Percentiles rank a stretch among this genome's conserved stretches.
phyloP scores from a whole-genome alignment of 83 land plant species.

The Isoetes engelmannii region DNA sequence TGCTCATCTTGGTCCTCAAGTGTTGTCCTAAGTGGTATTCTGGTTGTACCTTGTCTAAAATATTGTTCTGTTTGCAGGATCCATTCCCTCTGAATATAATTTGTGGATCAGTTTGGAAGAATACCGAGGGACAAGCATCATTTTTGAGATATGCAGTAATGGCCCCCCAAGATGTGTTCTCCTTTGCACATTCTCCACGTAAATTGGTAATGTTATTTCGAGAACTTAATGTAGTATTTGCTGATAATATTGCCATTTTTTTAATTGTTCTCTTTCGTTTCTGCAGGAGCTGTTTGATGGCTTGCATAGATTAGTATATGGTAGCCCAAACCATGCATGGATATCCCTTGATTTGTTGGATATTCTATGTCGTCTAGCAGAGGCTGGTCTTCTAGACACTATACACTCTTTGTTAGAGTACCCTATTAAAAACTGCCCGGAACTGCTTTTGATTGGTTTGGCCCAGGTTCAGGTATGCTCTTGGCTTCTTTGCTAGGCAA shows the following conservation, averaged over 20 bases:
- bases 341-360: constrained; percentile 65
- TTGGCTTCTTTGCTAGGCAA: constrained; percentile 2
- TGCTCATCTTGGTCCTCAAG: neutral
- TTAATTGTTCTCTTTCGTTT: constrained; percentile 1
- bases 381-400: constrained; percentile 57
- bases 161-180: constrained; percentile 63
- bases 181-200: constrained; percentile 64
- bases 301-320: constrained; percentile 21
- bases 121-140: constrained; percentile 82
- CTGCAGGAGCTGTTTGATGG: constrained; percentile 33
- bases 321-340: constrained; percentile 64
- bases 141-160: constrained; percentile 70
- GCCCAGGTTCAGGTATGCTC: constrained; percentile 51
- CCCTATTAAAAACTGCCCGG: constrained; percentile 70
- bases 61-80: constrained; percentile 37
- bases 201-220: constrained; percentile 41
- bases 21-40: neutral
- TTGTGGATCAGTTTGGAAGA: constrained; percentile 75
- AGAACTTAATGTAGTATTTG: neutral
- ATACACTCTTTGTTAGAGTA: constrained; percentile 52
- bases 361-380: constrained; percentile 67
- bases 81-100: constrained; percentile 74
- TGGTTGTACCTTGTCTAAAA: neutral
- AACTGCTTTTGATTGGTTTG: constrained; percentile 54
- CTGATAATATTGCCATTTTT: neutral